Evolutionary conservation across 176 grass and related monocot species (phyloP).

Genomic region (Chrysopogon serrulatus): DNA sequence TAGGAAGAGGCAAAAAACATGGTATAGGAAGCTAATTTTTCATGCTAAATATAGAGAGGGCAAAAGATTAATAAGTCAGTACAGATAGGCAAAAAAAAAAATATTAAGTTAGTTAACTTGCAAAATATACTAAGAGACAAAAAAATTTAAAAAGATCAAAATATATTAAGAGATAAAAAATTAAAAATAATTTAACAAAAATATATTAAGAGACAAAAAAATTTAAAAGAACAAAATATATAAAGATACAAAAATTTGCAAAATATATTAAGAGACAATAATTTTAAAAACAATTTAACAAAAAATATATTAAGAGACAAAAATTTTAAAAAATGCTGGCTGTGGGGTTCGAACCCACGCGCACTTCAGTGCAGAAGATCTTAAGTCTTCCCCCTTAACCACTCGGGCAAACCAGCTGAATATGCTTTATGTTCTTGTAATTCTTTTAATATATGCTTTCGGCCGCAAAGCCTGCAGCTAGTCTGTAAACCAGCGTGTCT

Average conservation of each 20-base stretch:
- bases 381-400: slow-evolving; percentile 99
- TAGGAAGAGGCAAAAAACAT: accelerated
- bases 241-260: background rate
- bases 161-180: background rate
- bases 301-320: background rate
- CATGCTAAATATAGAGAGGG: no score
- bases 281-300: background rate
- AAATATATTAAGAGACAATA: background rate
- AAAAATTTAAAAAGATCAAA: background rate
- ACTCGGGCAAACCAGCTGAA: slow-evolving; percentile 98
- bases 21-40: no score
- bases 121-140: no score
- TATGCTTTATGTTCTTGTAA: no score
- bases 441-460: no score
- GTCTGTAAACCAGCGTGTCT: no score
- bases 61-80: no score
- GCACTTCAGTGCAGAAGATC: slow-evolving; percentile 94
- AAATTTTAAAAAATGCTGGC: slow-evolving; percentile 33
- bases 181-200: background rate
- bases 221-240: no score
- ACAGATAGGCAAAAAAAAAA: no score
- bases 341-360: slow-evolving; percentile 84
- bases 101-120: no score
- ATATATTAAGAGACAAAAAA: background rate
- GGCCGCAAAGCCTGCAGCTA: no score